A percentile compares a stretch with the other conserved stretches of the same genome.
These are phyloP conservation scores for Globisporangium viniferum DNA, from an alignment of 352 stramenopile species.

Conservation along the genomic window DNA sequence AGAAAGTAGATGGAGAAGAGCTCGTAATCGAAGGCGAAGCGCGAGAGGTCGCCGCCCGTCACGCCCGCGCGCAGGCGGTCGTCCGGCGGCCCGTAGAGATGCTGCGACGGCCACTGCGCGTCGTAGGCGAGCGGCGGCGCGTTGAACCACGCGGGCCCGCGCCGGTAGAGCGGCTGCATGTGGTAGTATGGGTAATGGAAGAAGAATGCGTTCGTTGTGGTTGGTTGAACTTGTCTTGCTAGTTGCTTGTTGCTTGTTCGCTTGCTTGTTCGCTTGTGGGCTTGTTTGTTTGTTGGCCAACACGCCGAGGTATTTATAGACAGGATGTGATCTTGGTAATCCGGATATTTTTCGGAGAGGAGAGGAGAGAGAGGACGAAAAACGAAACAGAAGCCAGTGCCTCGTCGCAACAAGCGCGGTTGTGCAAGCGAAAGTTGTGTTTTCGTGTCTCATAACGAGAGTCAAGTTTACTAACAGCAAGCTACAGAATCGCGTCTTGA, in stretches of 20 bases:
- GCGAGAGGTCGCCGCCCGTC: conserved; percentile 28
- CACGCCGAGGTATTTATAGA: conserved; percentile 1
- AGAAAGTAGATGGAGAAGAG: conserved; percentile 83
- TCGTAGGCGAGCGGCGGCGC: conserved; percentile 26
- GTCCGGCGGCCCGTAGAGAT: conserved; percentile 47
- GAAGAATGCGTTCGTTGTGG: background rate
- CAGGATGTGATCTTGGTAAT: conserved; percentile 3
- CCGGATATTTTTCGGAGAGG: too few species aligned
- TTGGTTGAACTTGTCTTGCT: background rate
- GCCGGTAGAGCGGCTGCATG: conserved; percentile 54
- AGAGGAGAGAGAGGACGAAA: conserved; percentile 1
- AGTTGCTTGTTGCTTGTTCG: background rate
- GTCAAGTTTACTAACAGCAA: background rate
- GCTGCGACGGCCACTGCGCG: conserved; percentile 26
- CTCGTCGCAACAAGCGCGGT: background rate
- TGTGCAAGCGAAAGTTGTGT: background rate
- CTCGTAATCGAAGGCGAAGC: conserved; percentile 47
- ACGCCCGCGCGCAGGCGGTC: conserved; percentile 25
- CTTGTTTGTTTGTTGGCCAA: background rate
- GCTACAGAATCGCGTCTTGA: background rate
- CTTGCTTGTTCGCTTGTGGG: background rate
- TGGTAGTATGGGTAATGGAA: conserved; percentile 4
- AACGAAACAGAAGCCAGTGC: conserved; percentile 3
- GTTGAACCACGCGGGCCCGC: conserved; percentile 48
- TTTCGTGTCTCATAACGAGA: background rate